Evolutionary conservation across 2,329 filamentous ascomycete genomes (phyloP).

Genomic region (Acrocalymma vagum): DNA sequence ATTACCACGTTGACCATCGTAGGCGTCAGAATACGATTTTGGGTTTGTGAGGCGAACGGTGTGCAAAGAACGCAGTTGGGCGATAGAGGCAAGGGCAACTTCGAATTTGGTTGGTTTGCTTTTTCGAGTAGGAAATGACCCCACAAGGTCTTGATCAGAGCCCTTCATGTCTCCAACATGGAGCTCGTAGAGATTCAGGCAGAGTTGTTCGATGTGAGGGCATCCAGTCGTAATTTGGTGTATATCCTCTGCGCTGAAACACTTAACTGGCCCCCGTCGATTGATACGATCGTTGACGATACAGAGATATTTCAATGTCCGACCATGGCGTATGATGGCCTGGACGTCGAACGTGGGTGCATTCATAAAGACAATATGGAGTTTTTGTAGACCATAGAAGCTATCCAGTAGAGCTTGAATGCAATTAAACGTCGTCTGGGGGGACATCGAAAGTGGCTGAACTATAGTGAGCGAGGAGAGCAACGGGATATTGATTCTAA

Average conservation of each 20-base stretch:
- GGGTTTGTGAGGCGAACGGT: not conserved
- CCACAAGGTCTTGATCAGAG: constrained; percentile 7
- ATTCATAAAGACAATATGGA: not conserved
- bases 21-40: not conserved
- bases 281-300: constrained; percentile 4
- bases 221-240: constrained; percentile 1
- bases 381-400: not conserved
- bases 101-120: constrained; percentile 1
- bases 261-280: not conserved
- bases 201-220: constrained; percentile 1
- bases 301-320: not conserved
- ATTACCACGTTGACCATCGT: too few species aligned
- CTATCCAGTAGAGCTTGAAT: not conserved
- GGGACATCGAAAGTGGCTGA: not conserved
- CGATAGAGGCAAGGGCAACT: not conserved
- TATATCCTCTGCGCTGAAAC: not conserved
- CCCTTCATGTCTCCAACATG: not conserved
- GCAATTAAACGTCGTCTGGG: not conserved
- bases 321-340: constrained; percentile 5
- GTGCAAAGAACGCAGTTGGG: not conserved
- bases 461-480: not conserved
- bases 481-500: not conserved
- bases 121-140: not conserved
- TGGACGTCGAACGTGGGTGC: constrained; percentile 3
- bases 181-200: constrained; percentile 8